These are phyloP conservation scores for Wallacemonas sp. DNA, from an alignment of 208 protist species.

Conservation along the genomic window DNA sequence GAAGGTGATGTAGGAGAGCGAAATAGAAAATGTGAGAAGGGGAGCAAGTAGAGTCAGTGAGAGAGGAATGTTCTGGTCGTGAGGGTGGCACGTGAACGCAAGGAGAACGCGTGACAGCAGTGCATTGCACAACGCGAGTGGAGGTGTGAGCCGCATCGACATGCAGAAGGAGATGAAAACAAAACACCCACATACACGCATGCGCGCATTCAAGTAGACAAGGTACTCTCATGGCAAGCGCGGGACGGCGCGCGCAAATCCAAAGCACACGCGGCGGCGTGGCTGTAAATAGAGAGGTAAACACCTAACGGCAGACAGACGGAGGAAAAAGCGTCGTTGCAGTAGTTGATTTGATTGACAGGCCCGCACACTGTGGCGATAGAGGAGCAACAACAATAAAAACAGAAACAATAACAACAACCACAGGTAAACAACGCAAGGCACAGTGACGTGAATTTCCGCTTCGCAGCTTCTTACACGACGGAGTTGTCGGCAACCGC, in stretches of 20 bases:
- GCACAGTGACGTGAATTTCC: background rate
- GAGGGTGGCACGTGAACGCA: too few species aligned
- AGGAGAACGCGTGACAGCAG: background rate
- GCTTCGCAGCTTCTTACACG: background rate
- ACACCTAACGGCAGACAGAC: conserved; percentile 3
- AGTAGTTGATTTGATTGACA: too few species aligned
- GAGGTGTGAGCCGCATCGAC: background rate
- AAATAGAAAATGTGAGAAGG: conserved; percentile 1
- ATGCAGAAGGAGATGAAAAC: background rate
- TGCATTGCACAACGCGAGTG: background rate
- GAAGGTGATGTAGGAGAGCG: too few species aligned
- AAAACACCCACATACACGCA: background rate
- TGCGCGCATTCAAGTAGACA: too few species aligned
- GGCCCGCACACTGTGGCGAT: too few species aligned
- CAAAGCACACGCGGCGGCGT: background rate
- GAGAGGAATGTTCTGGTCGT: background rate
- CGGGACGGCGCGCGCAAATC: too few species aligned
- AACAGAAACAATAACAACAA: background rate
- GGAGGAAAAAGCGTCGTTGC: too few species aligned
- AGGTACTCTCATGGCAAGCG: too few species aligned
- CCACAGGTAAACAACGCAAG: background rate
- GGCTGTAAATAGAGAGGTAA: conserved; percentile 11
- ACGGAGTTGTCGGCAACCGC: conserved; percentile 7
- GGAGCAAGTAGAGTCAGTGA: background rate
- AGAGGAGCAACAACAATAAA: background rate